Evolutionary conservation across 2,329 filamentous ascomycete species (phyloP).

Genomic region (Meredithiella fracta): DNA sequence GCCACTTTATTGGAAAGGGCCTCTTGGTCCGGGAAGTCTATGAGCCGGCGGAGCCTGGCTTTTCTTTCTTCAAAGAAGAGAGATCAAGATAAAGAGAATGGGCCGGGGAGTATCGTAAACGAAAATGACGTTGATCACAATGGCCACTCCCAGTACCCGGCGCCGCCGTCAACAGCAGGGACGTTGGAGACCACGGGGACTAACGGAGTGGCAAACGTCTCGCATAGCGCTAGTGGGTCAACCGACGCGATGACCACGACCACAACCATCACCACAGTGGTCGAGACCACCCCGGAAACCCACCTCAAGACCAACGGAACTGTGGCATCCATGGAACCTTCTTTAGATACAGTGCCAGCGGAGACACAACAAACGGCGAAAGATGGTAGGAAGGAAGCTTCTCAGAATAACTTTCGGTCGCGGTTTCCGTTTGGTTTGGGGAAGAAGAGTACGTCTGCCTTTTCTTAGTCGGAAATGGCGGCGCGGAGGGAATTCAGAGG

Average conservation of each 20-base stretch:
- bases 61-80: conserved; percentile 41
- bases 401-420: conserved; percentile 30
- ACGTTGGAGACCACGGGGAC: conserved; percentile 1
- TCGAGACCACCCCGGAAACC: background rate
- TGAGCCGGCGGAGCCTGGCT: conserved; percentile 59
- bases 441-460: conserved; percentile 39
- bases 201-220: background rate
- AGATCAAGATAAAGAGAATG: conserved; percentile 17
- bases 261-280: background rate
- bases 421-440: conserved; percentile 45
- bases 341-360: background rate
- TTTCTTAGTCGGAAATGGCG: conserved; percentile 13
- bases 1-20: conserved; percentile 45
- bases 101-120: background rate
- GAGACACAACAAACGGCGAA: background rate
- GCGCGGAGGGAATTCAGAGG: background rate
- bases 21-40: conserved; percentile 57
- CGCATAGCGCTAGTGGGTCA: background rate
- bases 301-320: background rate
- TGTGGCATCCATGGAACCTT: background rate
- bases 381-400: conserved; percentile 1
- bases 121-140: background rate
- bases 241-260: background rate
- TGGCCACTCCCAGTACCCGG: background rate
- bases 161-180: conserved; percentile 1